Evolutionary conservation across 176 grass and related monocot genomes (phyloP).

Genomic region (Cenchrus fungigraminus): DNA sequence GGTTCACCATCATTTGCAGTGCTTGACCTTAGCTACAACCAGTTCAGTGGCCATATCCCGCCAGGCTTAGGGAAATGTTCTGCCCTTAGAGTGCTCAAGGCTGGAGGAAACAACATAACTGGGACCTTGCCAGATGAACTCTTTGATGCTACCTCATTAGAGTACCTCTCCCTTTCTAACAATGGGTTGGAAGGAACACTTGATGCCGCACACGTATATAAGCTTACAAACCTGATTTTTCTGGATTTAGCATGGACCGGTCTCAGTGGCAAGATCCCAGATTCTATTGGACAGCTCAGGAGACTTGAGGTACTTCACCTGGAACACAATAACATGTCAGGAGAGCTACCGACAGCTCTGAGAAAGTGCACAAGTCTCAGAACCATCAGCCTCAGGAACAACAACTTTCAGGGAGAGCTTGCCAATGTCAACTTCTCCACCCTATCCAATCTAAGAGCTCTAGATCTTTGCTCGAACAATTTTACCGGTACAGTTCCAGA

Average conservation of each 20-base stretch:
- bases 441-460: slow-evolving; percentile 21
- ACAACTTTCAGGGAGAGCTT: slow-evolving; percentile 29
- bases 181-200: background rate
- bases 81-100: background rate
- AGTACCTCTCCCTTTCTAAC: slow-evolving; percentile 1
- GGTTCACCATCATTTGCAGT: background rate
- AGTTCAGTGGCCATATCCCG: background rate
- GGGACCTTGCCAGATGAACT: background rate
- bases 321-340: slow-evolving; percentile 31
- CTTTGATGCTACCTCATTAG: slow-evolving; percentile 21
- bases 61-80: background rate
- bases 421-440: slow-evolving; percentile 28
- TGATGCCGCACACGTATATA: background rate
- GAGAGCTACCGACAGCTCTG: slow-evolving; percentile 24
- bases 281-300: slow-evolving; percentile 31
- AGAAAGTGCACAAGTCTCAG: slow-evolving; percentile 29
- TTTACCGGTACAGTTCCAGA: slow-evolving; percentile 39
- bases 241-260: background rate
- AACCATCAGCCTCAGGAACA: slow-evolving; percentile 21
- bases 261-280: slow-evolving; percentile 28
- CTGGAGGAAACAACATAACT: background rate
- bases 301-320: slow-evolving; percentile 16
- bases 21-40: slow-evolving; percentile 21
- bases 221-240: slow-evolving; percentile 18
- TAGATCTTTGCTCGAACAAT: slow-evolving; percentile 23